Evolutionary conservation across 345 rosid species (phyloP), one percentile per base, ranked within the genome.

Genomic region (Populus nigra): DNA sequence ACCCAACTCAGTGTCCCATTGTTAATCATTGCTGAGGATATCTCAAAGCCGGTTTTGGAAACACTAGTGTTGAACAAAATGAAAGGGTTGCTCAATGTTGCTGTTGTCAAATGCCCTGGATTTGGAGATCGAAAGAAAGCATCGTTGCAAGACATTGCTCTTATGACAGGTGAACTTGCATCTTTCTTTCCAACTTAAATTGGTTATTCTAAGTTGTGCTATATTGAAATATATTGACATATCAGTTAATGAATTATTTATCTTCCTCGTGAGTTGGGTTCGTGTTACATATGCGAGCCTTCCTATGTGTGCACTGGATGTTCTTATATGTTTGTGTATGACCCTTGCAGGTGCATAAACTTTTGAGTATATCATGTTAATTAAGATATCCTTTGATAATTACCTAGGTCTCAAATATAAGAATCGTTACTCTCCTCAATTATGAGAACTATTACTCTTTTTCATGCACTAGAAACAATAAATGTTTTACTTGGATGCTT

Each of bases 81-180:
- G 79, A 88, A 84, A 80, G 97, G 99, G 73, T 50, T 90, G 74
- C 77, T 95, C 71, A 91, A 87, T 81, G 97, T 93, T 77, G 97
- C 94, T 77, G 94, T 88, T 74, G 94, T 93, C 53, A 89, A 91
- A 80, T 88, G 94, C 83, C 98, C 94, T 5, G 96, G 98, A 73
- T 80, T 86, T 82, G 84, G 84, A 73, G 95, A 91, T 59, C 89
- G 93, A 29, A 93, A 90, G 85, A 93, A 91, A 84, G 95, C 95
- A 77, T 53, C 90, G 74, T 88, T 93, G 87, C 97, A 91, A 86
- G 98, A 95, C 80, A 89, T 95, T 81, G 97, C 97, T 73, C 90
- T 91, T 79, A 80, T 87, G 93, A 90, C 98, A 89, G 93, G 98
- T 91, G 75, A 85, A 43, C 22, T 69, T 45, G 49, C 13, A 65